A percentile compares a stretch with the other conserved stretches of the same genome.
Evolutionary conservation across 1,284 basidiomycete genomes (phyloP).

Genomic region (Mrakiaceae sp.): DNA sequence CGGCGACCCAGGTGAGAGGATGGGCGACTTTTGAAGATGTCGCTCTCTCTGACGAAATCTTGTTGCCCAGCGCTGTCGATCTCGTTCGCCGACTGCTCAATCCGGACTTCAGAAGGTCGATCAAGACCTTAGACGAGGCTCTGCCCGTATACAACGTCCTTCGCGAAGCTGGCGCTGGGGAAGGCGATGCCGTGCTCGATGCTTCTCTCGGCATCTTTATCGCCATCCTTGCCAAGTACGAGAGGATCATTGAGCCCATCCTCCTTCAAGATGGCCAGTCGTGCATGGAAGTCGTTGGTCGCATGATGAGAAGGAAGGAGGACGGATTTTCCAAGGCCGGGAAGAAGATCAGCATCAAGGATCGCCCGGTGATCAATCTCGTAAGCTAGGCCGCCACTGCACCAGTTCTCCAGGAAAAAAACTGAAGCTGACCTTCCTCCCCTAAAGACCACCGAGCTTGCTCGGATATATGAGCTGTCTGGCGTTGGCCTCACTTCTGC

Average conservation of each 20-base stretch:
- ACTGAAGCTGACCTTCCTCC: not conserved
- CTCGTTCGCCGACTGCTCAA: constrained; percentile 4
- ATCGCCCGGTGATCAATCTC: constrained; percentile 1
- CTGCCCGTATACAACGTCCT: constrained; percentile 5
- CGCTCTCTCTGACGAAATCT: not conserved
- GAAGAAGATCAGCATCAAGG: not conserved
- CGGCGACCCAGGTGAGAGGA: not conserved
- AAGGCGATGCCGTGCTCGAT: constrained; percentile 8
- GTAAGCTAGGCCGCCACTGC: not conserved
- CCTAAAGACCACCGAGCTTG: not conserved
- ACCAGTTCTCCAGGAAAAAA: no score
- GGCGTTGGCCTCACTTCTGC: not conserved
- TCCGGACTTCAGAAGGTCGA: constrained; percentile 4
- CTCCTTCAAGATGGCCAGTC: not conserved
- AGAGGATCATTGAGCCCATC: constrained; percentile 4
- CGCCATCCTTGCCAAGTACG: constrained; percentile 9
- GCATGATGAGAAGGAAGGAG: not conserved
- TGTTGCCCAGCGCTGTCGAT: constrained; percentile 8
- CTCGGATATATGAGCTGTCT: not conserved
- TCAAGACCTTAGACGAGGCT: constrained; percentile 13
- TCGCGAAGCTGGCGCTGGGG: not conserved
- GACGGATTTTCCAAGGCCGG: not conserved
- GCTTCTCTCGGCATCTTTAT: constrained; percentile 8
- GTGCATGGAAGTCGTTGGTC: not conserved
- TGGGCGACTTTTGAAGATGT: not conserved